Conservation (phyloP, 176 grass and related monocot species). For the Guadua angustifolia region DNA sequence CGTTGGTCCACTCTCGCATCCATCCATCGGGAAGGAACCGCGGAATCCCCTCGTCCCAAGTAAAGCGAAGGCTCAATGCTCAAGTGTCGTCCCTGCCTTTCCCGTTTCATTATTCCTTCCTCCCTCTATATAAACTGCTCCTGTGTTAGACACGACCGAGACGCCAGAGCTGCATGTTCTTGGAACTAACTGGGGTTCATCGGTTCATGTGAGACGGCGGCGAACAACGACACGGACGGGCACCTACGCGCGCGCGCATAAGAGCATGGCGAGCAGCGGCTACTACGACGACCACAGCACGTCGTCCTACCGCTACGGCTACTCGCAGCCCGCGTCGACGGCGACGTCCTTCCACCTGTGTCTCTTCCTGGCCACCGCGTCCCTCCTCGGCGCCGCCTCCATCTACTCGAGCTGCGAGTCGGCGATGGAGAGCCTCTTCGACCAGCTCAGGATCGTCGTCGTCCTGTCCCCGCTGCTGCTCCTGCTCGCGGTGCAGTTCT, state of each 20-base stretch:
- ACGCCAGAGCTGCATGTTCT: not conserved
- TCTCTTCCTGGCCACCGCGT: slow-evolving; percentile 73
- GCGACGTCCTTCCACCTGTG: slow-evolving; percentile 61
- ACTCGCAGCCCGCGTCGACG: slow-evolving; percentile 34
- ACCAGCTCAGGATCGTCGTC: slow-evolving; percentile 60
- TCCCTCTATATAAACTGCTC: slow-evolving; percentile 44
- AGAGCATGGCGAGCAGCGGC: slow-evolving; percentile 54
- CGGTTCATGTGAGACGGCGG: slow-evolving; percentile 5
- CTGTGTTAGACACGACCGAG: not conserved
- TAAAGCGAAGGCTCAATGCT: slow-evolving; percentile 48
- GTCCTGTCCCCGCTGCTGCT: slow-evolving; percentile 81
- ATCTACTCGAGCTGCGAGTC: slow-evolving; percentile 79
- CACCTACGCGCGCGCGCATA: not conserved
- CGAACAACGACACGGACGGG: not conserved
- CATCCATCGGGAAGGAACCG: slow-evolving; percentile 41
- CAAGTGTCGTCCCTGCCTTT: slow-evolving; percentile 16
- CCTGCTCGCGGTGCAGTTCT: slow-evolving; percentile 76
- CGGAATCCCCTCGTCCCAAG: slow-evolving; percentile 72
- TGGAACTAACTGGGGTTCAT: not conserved
- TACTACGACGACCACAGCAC: slow-evolving; percentile 49
- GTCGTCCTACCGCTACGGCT: slow-evolving; percentile 38
- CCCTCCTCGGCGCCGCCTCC: slow-evolving; percentile 59
- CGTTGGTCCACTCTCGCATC: slow-evolving; percentile 28
- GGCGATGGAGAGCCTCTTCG: slow-evolving; percentile 58
- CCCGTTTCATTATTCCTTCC: not conserved